Evolutionary conservation across 805 yeast genomes (phyloP), one percentile per base, ranked within the genome.

Genomic region (Myxozyma vanderwaltii): DNA sequence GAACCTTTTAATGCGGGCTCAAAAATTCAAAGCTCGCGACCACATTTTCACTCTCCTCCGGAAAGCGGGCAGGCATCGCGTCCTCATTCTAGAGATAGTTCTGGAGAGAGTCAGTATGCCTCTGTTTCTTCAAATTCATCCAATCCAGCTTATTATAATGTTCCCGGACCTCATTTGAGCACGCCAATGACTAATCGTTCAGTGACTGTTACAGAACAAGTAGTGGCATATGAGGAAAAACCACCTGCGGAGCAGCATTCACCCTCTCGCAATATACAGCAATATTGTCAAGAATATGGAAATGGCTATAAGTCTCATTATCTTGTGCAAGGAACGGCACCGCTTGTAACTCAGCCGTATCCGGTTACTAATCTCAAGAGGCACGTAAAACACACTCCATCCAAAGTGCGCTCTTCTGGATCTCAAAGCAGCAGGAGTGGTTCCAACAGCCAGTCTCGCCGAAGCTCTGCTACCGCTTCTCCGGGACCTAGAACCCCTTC

Each of bases 61-160:
- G 43, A 35, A 13, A 21, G 29, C 7, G 43, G 17, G 6, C 43
- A 21, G 10, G 23, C 23, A 6, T 48, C 52, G n/a, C 33, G 35
- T 15, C 33, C 52, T 24, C 41, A 24, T 23, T 48, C 52, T n/a
- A 35, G 52, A 48, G 24, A 43, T 4, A 48, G 52, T 33, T 48
- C 52, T 15, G 43, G 43, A 23, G 52, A 48, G 26, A 48, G 52
- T 26, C 52, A 48, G 33, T 48, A 48, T 36, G 52, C 52, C 5
- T 48, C 52, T 7, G 52, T 43, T 17, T 48, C 52, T 27, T 48
- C 52, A 21, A 23, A 29, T 6, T 43, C 31, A 33, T 48, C 52
- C 5, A 48, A 35, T 48, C 43, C n/a, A 8, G 27, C 12, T 10
- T 23, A 26, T 3, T 36, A 21, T 17, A 7, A 27, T n/a, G 36